phyloP scores from a whole-genome alignment of 2,329 filamentous ascomycete genomes.

The Pseudogymnoascus sp. region DNA sequence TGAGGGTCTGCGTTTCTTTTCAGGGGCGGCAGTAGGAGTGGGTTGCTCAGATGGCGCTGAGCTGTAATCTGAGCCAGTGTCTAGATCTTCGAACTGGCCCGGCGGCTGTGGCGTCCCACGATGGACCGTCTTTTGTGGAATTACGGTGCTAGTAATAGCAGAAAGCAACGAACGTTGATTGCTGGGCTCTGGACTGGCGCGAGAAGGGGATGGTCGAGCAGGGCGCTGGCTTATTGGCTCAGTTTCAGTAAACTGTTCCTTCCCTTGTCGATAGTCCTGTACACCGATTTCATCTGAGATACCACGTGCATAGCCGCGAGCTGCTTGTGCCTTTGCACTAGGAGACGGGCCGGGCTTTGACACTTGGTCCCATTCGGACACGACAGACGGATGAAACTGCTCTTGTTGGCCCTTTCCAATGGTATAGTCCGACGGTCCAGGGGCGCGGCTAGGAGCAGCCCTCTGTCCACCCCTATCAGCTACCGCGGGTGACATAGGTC shows the following conservation, averaged over 20 bases:
- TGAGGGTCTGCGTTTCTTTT: background rate
- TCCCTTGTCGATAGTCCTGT: background rate
- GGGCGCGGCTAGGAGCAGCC: background rate
- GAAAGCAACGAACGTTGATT: background rate
- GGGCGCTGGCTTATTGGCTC: background rate
- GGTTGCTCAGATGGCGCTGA: background rate
- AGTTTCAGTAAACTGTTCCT: background rate
- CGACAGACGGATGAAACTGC: background rate
- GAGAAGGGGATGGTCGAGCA: background rate
- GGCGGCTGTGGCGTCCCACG: background rate
- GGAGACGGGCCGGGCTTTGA: constrained; percentile 2
- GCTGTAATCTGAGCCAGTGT: background rate
- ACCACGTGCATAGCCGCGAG: background rate
- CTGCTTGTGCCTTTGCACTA: background rate
- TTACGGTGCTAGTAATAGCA: constrained; percentile 5
- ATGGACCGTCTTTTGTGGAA: constrained; percentile 1
- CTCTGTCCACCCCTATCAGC: background rate
- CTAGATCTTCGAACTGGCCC: background rate
- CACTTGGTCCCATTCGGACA: constrained; percentile 9
- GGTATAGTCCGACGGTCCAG: background rate
- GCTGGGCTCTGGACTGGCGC: background rate
- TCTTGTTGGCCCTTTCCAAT: background rate
- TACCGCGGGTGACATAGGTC: background rate
- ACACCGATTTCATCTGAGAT: background rate
- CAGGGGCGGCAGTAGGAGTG: background rate